Conservation (phyloP, 2,329 filamentous ascomycete genomes). For the Polychaeton citri region DNA sequence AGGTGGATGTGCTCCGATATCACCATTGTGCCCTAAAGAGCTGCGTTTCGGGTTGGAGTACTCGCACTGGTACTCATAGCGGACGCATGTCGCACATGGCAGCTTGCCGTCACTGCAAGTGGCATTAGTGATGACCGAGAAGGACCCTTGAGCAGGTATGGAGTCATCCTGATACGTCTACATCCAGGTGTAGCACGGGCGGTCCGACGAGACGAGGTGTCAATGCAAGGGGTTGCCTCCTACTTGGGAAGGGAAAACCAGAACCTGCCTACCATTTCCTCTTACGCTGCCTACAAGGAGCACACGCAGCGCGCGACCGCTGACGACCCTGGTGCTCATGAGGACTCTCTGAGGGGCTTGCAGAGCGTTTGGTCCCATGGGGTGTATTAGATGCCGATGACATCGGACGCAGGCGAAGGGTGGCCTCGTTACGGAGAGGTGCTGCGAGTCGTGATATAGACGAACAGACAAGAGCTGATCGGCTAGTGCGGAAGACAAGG, state of each 20-base stretch:
- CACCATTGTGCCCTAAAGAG: constrained; percentile 12
- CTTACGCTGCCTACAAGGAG: constrained; percentile 19
- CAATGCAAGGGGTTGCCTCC: too few relatives aligned
- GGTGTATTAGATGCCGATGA: not conserved
- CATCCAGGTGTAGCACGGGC: too few relatives aligned
- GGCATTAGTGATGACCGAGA: not conserved
- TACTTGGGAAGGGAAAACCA: too few relatives aligned
- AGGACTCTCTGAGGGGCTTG: not conserved
- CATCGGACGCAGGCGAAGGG: too few relatives aligned
- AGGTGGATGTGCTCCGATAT: constrained; percentile 7
- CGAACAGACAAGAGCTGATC: too few relatives aligned
- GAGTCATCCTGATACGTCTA: too few relatives aligned
- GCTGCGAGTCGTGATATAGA: too few relatives aligned
- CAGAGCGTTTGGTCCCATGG: not conserved
- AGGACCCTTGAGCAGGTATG: not conserved
- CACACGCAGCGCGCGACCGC: constrained; percentile 20
- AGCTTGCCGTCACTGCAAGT: constrained; percentile 15
- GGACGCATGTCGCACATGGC: constrained; percentile 21
- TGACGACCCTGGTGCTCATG: constrained; percentile 12
- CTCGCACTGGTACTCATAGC: constrained; percentile 23
- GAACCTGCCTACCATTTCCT: constrained; percentile 12
- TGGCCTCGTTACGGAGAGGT: too few relatives aligned
- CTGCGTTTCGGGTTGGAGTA: constrained; percentile 17
- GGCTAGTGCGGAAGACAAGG: too few relatives aligned
- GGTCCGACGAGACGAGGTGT: too few relatives aligned